These are phyloP conservation scores for Ricinus communis DNA, from an alignment of 345 rosid genomes.

Conservation along the genomic window DNA sequence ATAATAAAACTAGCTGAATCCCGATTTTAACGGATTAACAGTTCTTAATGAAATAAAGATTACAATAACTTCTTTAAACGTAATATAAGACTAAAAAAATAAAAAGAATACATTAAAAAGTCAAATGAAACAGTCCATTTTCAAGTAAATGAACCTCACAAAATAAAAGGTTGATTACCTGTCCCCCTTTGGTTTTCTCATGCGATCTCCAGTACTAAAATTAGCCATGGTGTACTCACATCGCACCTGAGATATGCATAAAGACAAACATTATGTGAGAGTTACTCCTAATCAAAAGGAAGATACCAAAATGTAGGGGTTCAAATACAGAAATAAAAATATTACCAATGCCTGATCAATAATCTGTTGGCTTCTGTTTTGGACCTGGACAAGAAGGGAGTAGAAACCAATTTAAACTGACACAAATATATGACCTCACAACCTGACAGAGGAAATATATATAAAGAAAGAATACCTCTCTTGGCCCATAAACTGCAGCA, in stretches of 20 bases:
- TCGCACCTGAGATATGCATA: conserved; percentile 48
- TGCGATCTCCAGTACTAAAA: conserved; percentile 88
- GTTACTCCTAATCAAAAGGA: background rate
- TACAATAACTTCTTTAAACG: background rate
- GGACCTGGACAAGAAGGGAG: conserved; percentile 46
- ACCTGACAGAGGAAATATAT: background rate
- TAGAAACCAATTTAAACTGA: background rate
- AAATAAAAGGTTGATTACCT: conserved; percentile 38
- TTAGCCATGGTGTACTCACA: conserved; percentile 98
- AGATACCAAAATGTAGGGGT: background rate
- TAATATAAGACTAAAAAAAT: background rate
- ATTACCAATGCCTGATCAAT: conserved; percentile 71
- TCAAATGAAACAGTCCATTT: background rate
- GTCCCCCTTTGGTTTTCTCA: conserved; percentile 84
- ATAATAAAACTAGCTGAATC: background rate
- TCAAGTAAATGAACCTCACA: background rate
- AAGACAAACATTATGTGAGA: background rate
- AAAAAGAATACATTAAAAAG: background rate
- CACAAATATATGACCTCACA: background rate
- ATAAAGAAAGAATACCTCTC: conserved; percentile 55
- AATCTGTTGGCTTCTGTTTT: conserved; percentile 73
- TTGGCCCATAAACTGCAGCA: conserved; percentile 94
- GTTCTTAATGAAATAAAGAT: background rate
- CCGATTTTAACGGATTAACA: background rate
- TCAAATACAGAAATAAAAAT: background rate